Conservation (phyloP, 805 yeast genomes). For the Torulaspora franciscae region DNA sequence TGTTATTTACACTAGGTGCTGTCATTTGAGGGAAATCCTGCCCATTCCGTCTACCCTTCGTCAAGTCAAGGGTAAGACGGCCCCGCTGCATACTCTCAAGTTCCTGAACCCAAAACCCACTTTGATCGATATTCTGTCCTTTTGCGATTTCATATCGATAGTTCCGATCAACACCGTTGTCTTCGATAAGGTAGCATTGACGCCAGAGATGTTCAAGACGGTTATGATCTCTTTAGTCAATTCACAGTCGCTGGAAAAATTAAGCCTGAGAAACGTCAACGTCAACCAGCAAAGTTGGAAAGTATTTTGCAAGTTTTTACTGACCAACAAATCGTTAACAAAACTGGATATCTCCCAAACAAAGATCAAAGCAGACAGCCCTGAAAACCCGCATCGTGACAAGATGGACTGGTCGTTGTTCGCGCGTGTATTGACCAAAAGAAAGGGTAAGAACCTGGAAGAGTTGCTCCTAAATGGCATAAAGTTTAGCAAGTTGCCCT, state of each 20-base stretch:
- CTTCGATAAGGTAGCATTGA: slow-evolving; percentile 72
- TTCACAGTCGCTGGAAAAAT: slow-evolving; percentile 61
- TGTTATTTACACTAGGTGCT: slow-evolving; percentile 81
- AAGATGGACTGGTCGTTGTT: slow-evolving; percentile 81
- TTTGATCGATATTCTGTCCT: slow-evolving; percentile 77
- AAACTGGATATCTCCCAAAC: slow-evolving; percentile 69
- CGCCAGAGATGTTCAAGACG: slow-evolving; percentile 70
- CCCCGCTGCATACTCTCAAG: slow-evolving; percentile 67
- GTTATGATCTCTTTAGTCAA: slow-evolving; percentile 65
- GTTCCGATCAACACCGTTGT: slow-evolving; percentile 75
- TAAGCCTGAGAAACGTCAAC: slow-evolving; percentile 74
- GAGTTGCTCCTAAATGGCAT: slow-evolving; percentile 79
- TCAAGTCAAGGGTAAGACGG: slow-evolving; percentile 71
- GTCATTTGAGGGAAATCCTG: slow-evolving; percentile 84
- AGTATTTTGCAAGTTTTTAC: slow-evolving; percentile 65
- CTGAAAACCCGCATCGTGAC: slow-evolving; percentile 46
- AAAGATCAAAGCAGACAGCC: slow-evolving; percentile 37
- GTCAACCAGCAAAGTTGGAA: slow-evolving; percentile 74
- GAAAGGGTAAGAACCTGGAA: slow-evolving; percentile 62
- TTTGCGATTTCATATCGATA: slow-evolving; percentile 80
- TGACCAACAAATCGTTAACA: slow-evolving; percentile 53
- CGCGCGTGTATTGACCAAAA: slow-evolving; percentile 57
- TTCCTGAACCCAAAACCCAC: slow-evolving; percentile 87
- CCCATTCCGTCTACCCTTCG: slow-evolving; percentile 88
- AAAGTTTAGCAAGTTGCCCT: slow-evolving; percentile 49